Evolutionary conservation across 75 land plant genomes (phyloP).

Genomic region (Isoetes taiwanensis): DNA sequence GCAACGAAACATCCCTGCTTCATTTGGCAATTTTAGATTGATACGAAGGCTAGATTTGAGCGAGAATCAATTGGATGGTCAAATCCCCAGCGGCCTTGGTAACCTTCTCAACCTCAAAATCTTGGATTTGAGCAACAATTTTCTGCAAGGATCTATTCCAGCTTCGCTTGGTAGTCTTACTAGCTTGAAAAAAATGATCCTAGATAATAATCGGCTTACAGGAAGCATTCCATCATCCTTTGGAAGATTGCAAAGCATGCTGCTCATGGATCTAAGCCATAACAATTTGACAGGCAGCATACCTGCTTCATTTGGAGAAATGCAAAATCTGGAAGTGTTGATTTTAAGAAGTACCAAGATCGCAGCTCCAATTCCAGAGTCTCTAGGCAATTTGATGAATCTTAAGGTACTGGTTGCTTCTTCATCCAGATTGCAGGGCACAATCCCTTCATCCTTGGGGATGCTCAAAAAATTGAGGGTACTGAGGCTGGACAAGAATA

Average conservation of each 20-base stretch:
- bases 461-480: constrained; percentile 7
- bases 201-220: neutral
- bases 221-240: neutral
- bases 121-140: constrained; percentile 8
- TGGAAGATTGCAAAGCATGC: neutral
- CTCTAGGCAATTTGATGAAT: neutral
- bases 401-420: neutral
- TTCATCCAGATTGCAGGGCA: neutral
- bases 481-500: constrained; percentile 1
- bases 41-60: neutral
- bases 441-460: neutral
- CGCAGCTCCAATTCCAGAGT: neutral
- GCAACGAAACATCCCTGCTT: neutral
- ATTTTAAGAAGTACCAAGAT: neutral
- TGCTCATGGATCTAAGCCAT: constrained; percentile 2
- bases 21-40: neutral
- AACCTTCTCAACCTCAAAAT: neutral
- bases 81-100: constrained; percentile 33
- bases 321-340: neutral
- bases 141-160: constrained; percentile 4
- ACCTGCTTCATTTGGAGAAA: neutral
- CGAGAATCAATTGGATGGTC: constrained; percentile 6
- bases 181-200: neutral
- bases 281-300: neutral
- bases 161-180: neutral